Percentiles rank a stretch among this genome's conserved stretches.
phyloP scores from a whole-genome alignment of 495 filamentous ascomycete genomes.

The Aspergillus heteromorphus region DNA sequence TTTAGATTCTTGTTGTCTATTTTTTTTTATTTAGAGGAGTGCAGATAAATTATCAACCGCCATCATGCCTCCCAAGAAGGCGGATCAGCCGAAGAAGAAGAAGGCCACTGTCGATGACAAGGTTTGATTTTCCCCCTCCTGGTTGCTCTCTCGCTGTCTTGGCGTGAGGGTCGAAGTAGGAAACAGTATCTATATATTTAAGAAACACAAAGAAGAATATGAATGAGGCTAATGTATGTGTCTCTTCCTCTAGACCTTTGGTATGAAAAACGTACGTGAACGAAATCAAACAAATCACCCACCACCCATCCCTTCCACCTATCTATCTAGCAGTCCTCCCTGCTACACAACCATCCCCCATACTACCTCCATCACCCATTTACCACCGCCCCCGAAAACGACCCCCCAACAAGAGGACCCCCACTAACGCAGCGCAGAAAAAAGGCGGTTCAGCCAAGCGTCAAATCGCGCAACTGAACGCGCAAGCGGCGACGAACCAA shows the following conservation, averaged over 20 bases:
- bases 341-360: background rate
- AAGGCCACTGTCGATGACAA: conserved; percentile 86
- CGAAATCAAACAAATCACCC: background rate
- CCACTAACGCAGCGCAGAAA: conserved; percentile 51
- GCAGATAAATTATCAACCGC: conserved; percentile 20
- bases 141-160: background rate
- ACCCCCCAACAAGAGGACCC: conserved; percentile 11
- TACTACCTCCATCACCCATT: too few relatives aligned
- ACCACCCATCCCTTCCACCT: background rate
- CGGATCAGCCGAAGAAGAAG: conserved; percentile 56
- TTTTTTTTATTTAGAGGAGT: conserved; percentile 15
- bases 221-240: conserved; percentile 13
- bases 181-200: background rate
- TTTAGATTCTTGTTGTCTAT: conserved; percentile 6
- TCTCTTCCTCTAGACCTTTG: conserved; percentile 64
- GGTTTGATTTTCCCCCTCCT: conserved; percentile 30
- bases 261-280: conserved; percentile 86
- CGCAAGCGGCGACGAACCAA: conserved; percentile 64
- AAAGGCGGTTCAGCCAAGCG: conserved; percentile 88
- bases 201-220: background rate
- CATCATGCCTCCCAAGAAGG: conserved; percentile 92
- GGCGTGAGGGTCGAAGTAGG: background rate
- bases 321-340: too few relatives aligned
- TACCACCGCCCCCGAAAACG: too few relatives aligned
- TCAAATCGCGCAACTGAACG: conserved; percentile 74